Percentiles rank a stretch among this genome's conserved stretches.
Conservation (phyloP, 768 basidiomycete species). For the Rhodotorula graminis region DNA sequence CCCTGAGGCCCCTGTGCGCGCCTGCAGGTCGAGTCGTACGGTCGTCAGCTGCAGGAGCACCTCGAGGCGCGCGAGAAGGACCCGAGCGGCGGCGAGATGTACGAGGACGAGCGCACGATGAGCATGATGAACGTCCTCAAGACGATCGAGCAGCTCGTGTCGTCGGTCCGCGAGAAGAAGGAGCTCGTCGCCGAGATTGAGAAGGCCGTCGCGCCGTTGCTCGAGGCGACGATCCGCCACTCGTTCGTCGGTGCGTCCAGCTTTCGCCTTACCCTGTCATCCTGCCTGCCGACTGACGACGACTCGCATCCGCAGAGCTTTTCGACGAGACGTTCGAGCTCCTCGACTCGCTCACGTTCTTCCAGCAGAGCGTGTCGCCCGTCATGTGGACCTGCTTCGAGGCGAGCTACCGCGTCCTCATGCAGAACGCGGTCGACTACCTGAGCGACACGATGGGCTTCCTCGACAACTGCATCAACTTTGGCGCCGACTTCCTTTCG, state of each 20-base stretch:
- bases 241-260: slow-evolving; percentile 62
- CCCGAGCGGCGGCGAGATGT: slow-evolving; percentile 50
- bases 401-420: slow-evolving; percentile 74
- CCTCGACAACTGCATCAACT: slow-evolving; percentile 82
- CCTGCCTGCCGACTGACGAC: not conserved
- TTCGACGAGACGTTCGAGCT: slow-evolving; percentile 83
- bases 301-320: slow-evolving; percentile 55
- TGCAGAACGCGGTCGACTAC: slow-evolving; percentile 76
- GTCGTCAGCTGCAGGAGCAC: slow-evolving; percentile 66
- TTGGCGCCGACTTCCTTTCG: slow-evolving; percentile 70
- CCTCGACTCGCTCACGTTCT: slow-evolving; percentile 78
- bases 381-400: slow-evolving; percentile 85
- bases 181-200: slow-evolving; percentile 75
- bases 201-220: slow-evolving; percentile 72
- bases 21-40: slow-evolving; percentile 70
- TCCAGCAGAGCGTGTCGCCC: slow-evolving; percentile 66
- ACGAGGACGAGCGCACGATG: slow-evolving; percentile 73
- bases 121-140: slow-evolving; percentile 74
- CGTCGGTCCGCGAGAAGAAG: slow-evolving; percentile 65
- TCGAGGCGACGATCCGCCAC: slow-evolving; percentile 69
- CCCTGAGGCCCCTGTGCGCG: not conserved
- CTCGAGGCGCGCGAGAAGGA: slow-evolving; percentile 52
- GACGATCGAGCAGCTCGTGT: slow-evolving; percentile 58
- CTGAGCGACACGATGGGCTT: slow-evolving; percentile 76
- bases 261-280: slow-evolving; percentile 1